Evolutionary conservation across 2,329 filamentous ascomycete species (phyloP).

Genomic region (Phyllosticta capitalensis): DNA sequence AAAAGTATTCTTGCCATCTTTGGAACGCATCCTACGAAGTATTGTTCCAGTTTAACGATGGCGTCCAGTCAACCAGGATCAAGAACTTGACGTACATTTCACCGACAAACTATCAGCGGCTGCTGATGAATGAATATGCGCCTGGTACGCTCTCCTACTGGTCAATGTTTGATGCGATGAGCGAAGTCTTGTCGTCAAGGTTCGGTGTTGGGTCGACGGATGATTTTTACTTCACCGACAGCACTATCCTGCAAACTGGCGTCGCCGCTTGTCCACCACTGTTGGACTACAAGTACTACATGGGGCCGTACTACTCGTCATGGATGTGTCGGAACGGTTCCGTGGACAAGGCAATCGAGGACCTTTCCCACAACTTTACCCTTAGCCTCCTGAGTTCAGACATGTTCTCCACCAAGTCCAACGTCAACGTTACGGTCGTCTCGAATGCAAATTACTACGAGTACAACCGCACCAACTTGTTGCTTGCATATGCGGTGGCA

Average conservation of each 20-base stretch:
- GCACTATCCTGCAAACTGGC: not conserved
- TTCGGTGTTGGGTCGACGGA: not conserved
- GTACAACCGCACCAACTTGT: not conserved
- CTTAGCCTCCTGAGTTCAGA: not conserved
- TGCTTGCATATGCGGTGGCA: not conserved
- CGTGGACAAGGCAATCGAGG: not conserved
- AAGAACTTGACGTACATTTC: not conserved
- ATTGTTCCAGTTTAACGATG: not conserved
- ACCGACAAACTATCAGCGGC: not conserved
- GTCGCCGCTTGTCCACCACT: not conserved
- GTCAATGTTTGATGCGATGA: not conserved
- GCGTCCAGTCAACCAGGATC: not conserved
- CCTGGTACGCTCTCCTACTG: not conserved
- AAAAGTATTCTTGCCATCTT: not conserved
- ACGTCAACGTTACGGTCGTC: not conserved
- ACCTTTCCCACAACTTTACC: conserved; percentile 1
- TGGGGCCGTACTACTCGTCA: not conserved
- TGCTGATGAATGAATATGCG: not conserved
- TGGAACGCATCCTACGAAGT: not conserved
- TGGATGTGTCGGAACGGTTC: not conserved
- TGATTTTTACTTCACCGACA: not conserved
- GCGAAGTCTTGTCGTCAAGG: not conserved
- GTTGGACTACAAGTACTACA: not conserved
- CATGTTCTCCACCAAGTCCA: not conserved
- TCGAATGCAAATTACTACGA: not conserved